Base-by-base conservation (phyloP, 1,284 basidiomycete species). In the Filobasidium uniguttulatum region DNA sequence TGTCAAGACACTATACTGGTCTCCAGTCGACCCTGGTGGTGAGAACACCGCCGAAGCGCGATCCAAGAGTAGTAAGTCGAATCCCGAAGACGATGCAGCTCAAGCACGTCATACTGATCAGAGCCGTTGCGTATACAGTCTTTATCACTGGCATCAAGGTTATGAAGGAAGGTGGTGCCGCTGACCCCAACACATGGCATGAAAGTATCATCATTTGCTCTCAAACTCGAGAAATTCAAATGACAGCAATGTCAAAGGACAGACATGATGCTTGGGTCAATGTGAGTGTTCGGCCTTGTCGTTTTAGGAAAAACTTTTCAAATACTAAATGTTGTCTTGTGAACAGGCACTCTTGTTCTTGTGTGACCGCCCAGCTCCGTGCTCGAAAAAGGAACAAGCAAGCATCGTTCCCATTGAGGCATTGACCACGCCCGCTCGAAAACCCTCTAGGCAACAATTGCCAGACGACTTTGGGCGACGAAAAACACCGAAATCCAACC, bases 1-100 rank as follows among this genome's bases (percentile, higher is more conserved):
- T 67, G 98, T 90, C 46, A 88, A 89, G 72, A 97, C 89, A 8
- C 66, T 99, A 52, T 97, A 97, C 71, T 99, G 94, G 94, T 91
- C 88, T 59, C 80, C 85, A 26, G 81, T 82, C 28, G 93, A 97
- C 71, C 94, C 93, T 29, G 89, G 88, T 29, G 85, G 85, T 33
- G 79, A 79, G 31, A 81, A 80, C 56, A 83, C 87, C 6, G 79
- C 81, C 3, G 91, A 96, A 70, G 88, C 87, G 15, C 91, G 82
- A 63, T 87, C 90, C 30, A 98, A 98, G 80, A 93, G 87, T 67
- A 86, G 88, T 93, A 71, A 60, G 87, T 79, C 12, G 26, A 43
- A 52, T 60, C 29, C 19, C 2, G 52, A 14, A 43, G 40, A 34
- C 48, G 52, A 48, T 23, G 52, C 29, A 5, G 28, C 46, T 35